These are phyloP conservation scores for Artomyces pyxidatus DNA, from an alignment of 768 basidiomycete species.

Conservation along the genomic window DNA sequence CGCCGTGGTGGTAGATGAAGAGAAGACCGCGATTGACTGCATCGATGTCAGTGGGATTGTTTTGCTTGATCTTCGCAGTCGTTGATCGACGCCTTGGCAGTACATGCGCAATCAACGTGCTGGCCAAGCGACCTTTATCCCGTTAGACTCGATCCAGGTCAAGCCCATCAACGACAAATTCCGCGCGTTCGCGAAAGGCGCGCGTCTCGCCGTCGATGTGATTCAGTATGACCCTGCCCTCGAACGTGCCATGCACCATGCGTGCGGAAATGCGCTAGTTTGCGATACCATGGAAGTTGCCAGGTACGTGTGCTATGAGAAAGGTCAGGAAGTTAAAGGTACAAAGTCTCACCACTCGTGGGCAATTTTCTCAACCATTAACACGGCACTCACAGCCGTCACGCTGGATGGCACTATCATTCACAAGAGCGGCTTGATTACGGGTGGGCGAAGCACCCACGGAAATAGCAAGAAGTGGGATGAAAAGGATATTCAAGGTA, in stretches of 20 bases:
- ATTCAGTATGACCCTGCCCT: slow-evolving; percentile 63
- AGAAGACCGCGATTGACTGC: slow-evolving; percentile 95
- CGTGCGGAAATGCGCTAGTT: slow-evolving; percentile 89
- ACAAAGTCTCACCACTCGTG: slow-evolving; percentile 11
- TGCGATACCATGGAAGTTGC: slow-evolving; percentile 97
- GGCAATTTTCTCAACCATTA: not conserved
- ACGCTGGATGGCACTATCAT: slow-evolving; percentile 96
- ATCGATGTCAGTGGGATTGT: slow-evolving; percentile 59
- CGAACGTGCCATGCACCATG: slow-evolving; percentile 93
- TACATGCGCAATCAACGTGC: slow-evolving; percentile 93
- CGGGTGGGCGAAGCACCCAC: slow-evolving; percentile 82
- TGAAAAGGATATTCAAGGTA: slow-evolving; percentile 88
- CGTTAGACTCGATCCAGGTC: slow-evolving; percentile 94
- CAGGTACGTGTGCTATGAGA: slow-evolving; percentile 84
- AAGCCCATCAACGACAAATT: slow-evolving; percentile 94
- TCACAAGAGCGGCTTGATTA: slow-evolving; percentile 95
- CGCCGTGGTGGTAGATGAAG: slow-evolving; percentile 92
- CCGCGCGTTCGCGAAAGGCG: slow-evolving; percentile 79
- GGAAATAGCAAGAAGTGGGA: slow-evolving; percentile 84
- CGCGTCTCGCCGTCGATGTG: slow-evolving; percentile 52
- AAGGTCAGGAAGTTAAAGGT: slow-evolving; percentile 97
- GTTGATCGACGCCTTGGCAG: slow-evolving; percentile 27
- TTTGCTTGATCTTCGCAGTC: not conserved
- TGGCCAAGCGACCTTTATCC: slow-evolving; percentile 96
- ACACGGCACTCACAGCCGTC: slow-evolving; percentile 53